These are phyloP conservation scores for Aureobasidium lini DNA, from an alignment of 2,329 filamentous ascomycete species.

Conservation along the genomic window DNA sequence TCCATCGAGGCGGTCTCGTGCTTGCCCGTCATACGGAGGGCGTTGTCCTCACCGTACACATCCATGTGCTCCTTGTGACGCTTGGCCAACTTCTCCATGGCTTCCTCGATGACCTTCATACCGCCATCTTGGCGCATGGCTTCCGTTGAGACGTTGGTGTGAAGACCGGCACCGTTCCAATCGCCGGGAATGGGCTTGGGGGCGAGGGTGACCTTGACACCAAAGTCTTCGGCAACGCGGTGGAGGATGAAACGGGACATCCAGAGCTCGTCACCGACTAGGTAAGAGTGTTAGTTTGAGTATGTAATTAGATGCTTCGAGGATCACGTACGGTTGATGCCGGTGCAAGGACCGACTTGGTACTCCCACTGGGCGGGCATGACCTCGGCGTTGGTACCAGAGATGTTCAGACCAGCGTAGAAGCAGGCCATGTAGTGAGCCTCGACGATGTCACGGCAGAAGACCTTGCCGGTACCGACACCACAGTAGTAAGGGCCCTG, in stretches of 20 bases:
- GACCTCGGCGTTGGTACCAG: conserved; percentile 97
- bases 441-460: conserved; percentile 96
- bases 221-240: conserved; percentile 93
- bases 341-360: conserved; percentile 85
- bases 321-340: conserved; percentile 64
- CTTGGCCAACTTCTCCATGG: conserved; percentile 52
- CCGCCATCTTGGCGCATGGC: conserved; percentile 86
- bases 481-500: conserved; percentile 97
- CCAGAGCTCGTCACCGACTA: conserved; percentile 96
- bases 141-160: conserved; percentile 88
- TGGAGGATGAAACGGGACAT: conserved; percentile 80
- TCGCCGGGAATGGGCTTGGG: conserved; percentile 93
- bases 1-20: conserved; percentile 95
- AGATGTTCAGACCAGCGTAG: conserved; percentile 86
- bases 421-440: conserved; percentile 86
- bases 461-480: conserved; percentile 94
- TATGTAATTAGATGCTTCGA: not conserved
- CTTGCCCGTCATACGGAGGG: conserved; percentile 80
- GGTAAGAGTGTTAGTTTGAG: conserved; percentile 22
- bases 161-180: conserved; percentile 95
- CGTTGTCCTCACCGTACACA: conserved; percentile 94
- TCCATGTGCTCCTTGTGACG: conserved; percentile 59
- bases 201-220: conserved; percentile 87
- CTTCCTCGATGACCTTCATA: conserved; percentile 83
- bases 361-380: conserved; percentile 98